Evolutionary conservation across 2,329 filamentous ascomycete genomes (phyloP).

Genomic region (Hypoxylon sp.): DNA sequence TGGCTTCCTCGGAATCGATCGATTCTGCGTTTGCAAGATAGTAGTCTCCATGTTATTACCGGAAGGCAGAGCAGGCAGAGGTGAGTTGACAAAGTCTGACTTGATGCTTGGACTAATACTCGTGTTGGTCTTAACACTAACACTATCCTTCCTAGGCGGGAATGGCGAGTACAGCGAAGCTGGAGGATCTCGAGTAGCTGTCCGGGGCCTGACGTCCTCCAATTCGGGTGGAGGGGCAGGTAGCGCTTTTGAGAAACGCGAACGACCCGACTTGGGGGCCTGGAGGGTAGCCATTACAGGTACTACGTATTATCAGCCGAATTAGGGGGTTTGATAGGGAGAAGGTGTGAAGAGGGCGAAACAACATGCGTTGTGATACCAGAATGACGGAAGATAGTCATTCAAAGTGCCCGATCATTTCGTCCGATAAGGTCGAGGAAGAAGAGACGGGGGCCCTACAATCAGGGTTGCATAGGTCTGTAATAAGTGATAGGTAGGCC

Average conservation of each 20-base stretch:
- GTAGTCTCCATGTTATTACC: conserved; percentile 45
- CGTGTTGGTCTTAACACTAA: conserved; percentile 43
- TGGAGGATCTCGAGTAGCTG: conserved; percentile 48
- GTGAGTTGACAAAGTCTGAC: conserved; percentile 51
- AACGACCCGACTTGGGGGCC: conserved; percentile 61
- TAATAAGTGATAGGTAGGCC: conserved; percentile 45
- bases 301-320: conserved; percentile 42
- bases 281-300: conserved; percentile 49
- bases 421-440: conserved; percentile 47
- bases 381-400: conserved; percentile 35
- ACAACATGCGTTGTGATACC: conserved; percentile 47
- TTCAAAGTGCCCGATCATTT: conserved; percentile 44
- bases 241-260: conserved; percentile 72
- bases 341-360: conserved; percentile 36
- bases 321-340: conserved; percentile 37
- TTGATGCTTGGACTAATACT: conserved; percentile 46
- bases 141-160: conserved; percentile 51
- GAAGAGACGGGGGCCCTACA: conserved; percentile 44
- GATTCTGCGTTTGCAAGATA: conserved; percentile 44
- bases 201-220: conserved; percentile 40
- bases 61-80: conserved; percentile 54
- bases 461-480: conserved; percentile 46
- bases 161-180: conserved; percentile 48
- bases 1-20: conserved; percentile 59
- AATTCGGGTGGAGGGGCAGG: conserved; percentile 63